A percentile compares a stretch with the other conserved stretches of the same genome.
Evolutionary conservation across 2,329 filamentous ascomycete species (phyloP).

Genomic region (Cordyceps tenuipes): DNA sequence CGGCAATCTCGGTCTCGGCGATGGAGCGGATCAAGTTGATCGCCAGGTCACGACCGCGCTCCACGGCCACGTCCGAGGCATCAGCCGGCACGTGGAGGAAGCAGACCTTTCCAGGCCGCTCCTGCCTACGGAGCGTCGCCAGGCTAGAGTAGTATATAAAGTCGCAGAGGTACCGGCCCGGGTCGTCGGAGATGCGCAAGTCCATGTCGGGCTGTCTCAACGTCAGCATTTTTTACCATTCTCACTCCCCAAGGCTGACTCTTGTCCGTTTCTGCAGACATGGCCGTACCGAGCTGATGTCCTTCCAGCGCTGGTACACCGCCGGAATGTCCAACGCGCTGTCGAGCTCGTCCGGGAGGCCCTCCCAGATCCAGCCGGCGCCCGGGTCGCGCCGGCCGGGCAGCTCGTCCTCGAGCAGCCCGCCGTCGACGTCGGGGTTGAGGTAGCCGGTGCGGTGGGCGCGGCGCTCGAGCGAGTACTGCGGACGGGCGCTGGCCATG

Average conservation of each 20-base stretch:
- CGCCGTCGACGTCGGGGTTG: constrained; percentile 61
- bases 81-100: constrained; percentile 67
- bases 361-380: constrained; percentile 45
- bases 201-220: constrained; percentile 30
- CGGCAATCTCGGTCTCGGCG: constrained; percentile 39
- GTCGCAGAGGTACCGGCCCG: constrained; percentile 68
- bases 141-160: constrained; percentile 69
- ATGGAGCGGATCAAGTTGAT: constrained; percentile 49
- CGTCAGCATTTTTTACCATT: background rate
- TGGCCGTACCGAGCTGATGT: constrained; percentile 40
- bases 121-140: constrained; percentile 43
- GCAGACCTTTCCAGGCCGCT: constrained; percentile 43
- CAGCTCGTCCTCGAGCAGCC: constrained; percentile 43
- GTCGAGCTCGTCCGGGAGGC: constrained; percentile 44
- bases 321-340: constrained; percentile 51
- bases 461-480: constrained; percentile 63
- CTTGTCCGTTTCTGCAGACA: background rate
- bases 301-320: constrained; percentile 48
- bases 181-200: constrained; percentile 57
- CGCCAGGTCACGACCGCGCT: constrained; percentile 41
- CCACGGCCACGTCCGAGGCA: constrained; percentile 39
- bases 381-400: constrained; percentile 38
- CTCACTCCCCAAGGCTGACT: background rate
- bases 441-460: constrained; percentile 66
- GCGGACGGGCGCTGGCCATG: constrained; percentile 57